These are phyloP conservation scores for Colletotrichum lini DNA, from an alignment of 2,329 filamentous ascomycete species.

Conservation along the genomic window DNA sequence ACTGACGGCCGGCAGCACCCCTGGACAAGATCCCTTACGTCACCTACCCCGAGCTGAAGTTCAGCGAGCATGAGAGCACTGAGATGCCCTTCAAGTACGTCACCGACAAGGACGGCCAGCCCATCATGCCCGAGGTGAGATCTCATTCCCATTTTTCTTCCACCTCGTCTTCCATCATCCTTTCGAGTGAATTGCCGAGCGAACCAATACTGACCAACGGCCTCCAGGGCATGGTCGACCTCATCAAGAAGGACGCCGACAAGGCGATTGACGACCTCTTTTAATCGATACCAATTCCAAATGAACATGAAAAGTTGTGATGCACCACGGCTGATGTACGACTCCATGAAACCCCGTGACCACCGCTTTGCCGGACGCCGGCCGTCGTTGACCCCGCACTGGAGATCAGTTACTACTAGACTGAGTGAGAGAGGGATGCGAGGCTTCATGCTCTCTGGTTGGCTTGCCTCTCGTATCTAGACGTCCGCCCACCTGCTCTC, in stretches of 20 bases:
- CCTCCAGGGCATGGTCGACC: constrained; percentile 87
- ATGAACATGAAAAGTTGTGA: constrained; percentile 24
- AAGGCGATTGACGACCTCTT: constrained; percentile 92
- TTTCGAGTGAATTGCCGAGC: not conserved
- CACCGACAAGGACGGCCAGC: constrained; percentile 78
- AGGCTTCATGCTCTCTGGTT: constrained; percentile 9
- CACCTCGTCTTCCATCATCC: too few species aligned
- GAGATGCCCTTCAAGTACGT: constrained; percentile 99
- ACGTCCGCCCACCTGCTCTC: not conserved
- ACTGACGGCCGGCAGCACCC: constrained; percentile 68
- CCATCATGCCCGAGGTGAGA: constrained; percentile 91
- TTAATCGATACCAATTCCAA: constrained; percentile 53
- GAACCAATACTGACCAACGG: constrained; percentile 44
- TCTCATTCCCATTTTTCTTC: not conserved
- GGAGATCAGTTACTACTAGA: constrained; percentile 28
- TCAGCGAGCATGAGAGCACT: constrained; percentile 93
- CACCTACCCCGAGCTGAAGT: constrained; percentile 90
- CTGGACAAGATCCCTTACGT: constrained; percentile 85
- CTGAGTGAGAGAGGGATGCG: not conserved
- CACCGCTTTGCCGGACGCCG: not conserved
- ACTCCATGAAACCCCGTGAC: not conserved
- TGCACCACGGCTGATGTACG: not conserved
- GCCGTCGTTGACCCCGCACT: constrained; percentile 28
- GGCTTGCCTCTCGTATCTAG: constrained; percentile 11
- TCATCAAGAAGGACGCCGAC: constrained; percentile 94